A percentile compares a stretch with the other conserved stretches of the same genome.
Evolutionary conservation across 257 asterid species (phyloP).

Genomic region (Voacanga thouarsii): DNA sequence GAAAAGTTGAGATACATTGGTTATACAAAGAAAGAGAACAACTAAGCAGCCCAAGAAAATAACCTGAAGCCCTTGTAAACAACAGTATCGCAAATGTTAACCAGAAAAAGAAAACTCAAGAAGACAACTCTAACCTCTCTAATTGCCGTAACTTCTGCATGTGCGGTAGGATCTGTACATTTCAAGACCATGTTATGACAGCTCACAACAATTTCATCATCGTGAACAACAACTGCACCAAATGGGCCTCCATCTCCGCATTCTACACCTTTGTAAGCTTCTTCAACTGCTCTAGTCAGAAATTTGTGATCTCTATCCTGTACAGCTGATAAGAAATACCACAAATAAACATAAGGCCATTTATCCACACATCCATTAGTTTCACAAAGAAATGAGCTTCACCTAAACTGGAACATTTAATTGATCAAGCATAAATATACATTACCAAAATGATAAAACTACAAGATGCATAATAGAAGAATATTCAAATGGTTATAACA

Average conservation of each 20-base stretch:
- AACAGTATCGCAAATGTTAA: not conserved
- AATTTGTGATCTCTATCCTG: conserved; percentile 90
- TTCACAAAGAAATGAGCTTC: not conserved
- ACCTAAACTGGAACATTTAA: not conserved
- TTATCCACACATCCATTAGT: not conserved
- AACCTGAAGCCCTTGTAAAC: not conserved
- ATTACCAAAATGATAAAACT: not conserved
- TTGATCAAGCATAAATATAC: not conserved
- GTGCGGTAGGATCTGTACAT: conserved; percentile 93
- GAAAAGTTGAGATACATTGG: not conserved
- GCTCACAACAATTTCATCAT: conserved; percentile 85
- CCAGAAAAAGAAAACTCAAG: not conserved
- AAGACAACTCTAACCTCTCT: conserved; percentile 74
- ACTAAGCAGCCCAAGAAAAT: not conserved
- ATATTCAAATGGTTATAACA: not conserved
- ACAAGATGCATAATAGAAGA: not conserved
- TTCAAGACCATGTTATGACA: conserved; percentile 88
- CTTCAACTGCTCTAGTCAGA: conserved; percentile 87
- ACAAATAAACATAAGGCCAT: not conserved
- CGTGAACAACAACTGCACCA: conserved; percentile 89
- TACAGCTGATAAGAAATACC: conserved; percentile 54
- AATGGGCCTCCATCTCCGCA: conserved; percentile 97
- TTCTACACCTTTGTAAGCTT: conserved; percentile 95
- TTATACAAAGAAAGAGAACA: not conserved
- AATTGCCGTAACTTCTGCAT: conserved; percentile 98